These are phyloP conservation scores for Fraxinus sp. DNA, from an alignment of 305 asterid species.

Conservation along the genomic window DNA sequence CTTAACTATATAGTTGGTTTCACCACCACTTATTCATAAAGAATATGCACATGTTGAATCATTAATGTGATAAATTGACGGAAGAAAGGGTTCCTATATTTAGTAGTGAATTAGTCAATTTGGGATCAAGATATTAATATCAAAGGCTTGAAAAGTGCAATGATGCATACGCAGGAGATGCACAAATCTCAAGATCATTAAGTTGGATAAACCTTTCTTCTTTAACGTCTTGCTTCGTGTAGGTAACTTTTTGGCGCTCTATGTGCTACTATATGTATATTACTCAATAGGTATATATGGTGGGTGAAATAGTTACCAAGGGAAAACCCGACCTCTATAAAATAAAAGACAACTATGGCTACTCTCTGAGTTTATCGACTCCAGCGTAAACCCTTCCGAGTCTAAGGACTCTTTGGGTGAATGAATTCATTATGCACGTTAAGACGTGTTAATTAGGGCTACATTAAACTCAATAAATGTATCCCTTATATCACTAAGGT, in stretches of 20 bases:
- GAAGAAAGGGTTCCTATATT: not conserved
- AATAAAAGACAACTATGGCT: not conserved
- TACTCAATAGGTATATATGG: too few relatives aligned
- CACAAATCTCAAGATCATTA: not conserved
- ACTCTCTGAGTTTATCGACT: not conserved
- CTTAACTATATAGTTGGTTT: not conserved
- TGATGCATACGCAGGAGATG: not conserved
- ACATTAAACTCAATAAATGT: not conserved
- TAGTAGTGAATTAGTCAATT: not conserved
- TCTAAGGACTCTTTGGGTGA: not conserved
- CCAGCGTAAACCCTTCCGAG: not conserved
- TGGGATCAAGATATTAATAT: not conserved
- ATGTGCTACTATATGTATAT: too few relatives aligned
- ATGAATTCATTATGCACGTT: not conserved
- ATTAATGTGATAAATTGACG: not conserved
- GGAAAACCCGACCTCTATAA: not conserved
- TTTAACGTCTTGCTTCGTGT: not conserved
- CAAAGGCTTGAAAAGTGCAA: not conserved
- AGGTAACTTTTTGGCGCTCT: not conserved
- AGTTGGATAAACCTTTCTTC: not conserved
- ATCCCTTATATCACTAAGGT: not conserved
- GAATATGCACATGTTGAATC: not conserved
- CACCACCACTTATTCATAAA: not conserved
- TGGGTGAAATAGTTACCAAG: not conserved
- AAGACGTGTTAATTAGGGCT: not conserved